Percentiles rank a stretch among this genome's conserved stretches.
These are phyloP conservation scores for Aspergillus cavernicola DNA, from an alignment of 495 filamentous ascomycete genomes.

Conservation along the genomic window DNA sequence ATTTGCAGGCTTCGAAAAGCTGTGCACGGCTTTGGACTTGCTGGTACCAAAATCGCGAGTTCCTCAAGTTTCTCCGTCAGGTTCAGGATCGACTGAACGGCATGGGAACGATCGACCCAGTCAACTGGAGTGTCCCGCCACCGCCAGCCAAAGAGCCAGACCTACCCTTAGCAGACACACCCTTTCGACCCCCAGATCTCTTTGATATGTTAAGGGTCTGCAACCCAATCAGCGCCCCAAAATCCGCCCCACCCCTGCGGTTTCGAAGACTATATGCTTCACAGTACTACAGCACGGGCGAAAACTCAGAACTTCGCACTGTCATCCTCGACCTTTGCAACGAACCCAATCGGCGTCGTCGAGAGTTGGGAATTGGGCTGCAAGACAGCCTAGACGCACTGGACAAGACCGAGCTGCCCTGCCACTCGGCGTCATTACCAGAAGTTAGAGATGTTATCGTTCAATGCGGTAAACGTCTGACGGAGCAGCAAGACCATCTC, in stretches of 20 bases:
- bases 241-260: neutral
- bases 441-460: neutral
- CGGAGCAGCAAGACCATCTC: no score
- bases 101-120: neutral
- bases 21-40: constrained; percentile 9
- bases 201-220: neutral
- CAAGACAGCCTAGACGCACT: constrained; percentile 11
- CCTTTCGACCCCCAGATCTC: no score
- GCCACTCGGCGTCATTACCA: neutral
- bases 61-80: constrained; percentile 8
- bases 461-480: no score
- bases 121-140: no score
- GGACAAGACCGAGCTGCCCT: neutral
- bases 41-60: constrained; percentile 15
- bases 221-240: neutral
- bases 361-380: neutral
- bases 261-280: neutral
- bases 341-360: no score
- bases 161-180: no score
- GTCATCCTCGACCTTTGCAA: no score
- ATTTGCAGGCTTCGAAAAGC: neutral
- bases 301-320: no score
- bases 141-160: no score
- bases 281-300: no score
- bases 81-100: constrained; percentile 8